phyloP scores from a whole-genome alignment of 169 alveolate species.

The Eimeria mitis region DNA sequence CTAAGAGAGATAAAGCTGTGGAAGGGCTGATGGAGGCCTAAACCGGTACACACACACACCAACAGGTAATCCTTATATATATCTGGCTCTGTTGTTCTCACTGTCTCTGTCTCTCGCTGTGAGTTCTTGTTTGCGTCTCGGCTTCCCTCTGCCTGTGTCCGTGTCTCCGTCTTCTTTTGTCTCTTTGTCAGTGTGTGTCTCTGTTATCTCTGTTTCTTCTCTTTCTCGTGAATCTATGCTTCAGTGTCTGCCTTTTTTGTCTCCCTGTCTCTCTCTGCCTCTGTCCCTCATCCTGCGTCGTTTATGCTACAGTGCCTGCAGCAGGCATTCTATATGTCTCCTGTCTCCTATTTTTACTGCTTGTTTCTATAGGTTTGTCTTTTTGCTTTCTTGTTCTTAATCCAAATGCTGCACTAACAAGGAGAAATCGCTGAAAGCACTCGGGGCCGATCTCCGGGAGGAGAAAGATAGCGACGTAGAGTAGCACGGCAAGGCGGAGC shows the following conservation, averaged over 20 bases:
- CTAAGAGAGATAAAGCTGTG: not conserved
- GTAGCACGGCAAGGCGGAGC: not conserved
- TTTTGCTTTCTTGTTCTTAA: not conserved
- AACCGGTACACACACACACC: not conserved
- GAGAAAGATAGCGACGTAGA: not conserved
- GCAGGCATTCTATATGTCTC: not conserved
- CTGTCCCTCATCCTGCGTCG: not conserved
- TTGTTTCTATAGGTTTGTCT: not conserved
- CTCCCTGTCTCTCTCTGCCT: not conserved
- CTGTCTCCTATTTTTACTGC: not conserved
- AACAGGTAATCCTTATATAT: not conserved
- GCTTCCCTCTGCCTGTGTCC: not conserved
- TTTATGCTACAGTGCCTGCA: not conserved
- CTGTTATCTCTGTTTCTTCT: not conserved
- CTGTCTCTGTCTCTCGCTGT: not conserved
- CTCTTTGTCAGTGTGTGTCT: not conserved
- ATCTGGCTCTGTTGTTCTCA: not conserved
- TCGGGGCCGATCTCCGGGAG: constrained; percentile 28
- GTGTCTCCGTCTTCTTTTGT: not conserved
- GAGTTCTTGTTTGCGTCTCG: not conserved
- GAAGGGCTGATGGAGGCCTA: not conserved
- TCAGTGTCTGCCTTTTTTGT: too few relatives aligned
- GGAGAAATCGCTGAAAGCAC: not conserved
- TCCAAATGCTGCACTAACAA: not conserved
- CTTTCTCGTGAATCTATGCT: not conserved